phyloP scores from a whole-genome alignment of 805 yeast species.

The Candida awuae region DNA sequence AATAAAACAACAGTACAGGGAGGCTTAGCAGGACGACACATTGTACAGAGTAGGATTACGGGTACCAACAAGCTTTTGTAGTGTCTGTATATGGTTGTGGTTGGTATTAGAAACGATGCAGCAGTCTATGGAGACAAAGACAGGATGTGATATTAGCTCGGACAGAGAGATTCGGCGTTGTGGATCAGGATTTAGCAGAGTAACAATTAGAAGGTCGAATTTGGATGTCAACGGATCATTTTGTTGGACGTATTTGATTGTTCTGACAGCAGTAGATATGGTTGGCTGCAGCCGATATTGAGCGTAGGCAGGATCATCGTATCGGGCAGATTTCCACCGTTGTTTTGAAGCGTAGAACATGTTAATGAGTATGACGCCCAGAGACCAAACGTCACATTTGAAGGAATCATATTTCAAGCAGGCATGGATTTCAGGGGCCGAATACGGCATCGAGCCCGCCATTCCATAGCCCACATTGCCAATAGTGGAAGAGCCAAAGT shows the following conservation, averaged over 20 bases:
- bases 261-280: background rate
- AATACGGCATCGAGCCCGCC: slow-evolving; percentile 39
- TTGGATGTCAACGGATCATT: background rate
- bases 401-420: slow-evolving; percentile 33
- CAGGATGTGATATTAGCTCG: background rate
- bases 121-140: background rate
- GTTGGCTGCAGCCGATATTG: background rate
- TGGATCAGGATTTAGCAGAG: background rate
- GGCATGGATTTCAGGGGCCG: slow-evolving; percentile 41
- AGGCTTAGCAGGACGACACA: too few relatives aligned
- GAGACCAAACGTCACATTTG: slow-evolving; percentile 42
- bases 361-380: slow-evolving; percentile 37
- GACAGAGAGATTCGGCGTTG: background rate
- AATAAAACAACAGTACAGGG: too few relatives aligned
- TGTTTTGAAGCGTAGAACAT: slow-evolving; percentile 18
- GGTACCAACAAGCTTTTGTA: too few relatives aligned
- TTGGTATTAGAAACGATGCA: too few relatives aligned
- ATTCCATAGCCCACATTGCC: slow-evolving; percentile 31
- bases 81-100: too few relatives aligned
- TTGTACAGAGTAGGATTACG: too few relatives aligned
- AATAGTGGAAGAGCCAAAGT: slow-evolving; percentile 39
- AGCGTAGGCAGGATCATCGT: slow-evolving; percentile 1
- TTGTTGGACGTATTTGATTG: background rate
- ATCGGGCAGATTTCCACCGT: slow-evolving; percentile 5
- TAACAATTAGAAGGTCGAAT: background rate